A percentile compares a stretch with the other conserved stretches of the same genome.
These are phyloP conservation scores for Escovopsis sp. DNA, from an alignment of 2,329 filamentous ascomycete genomes.

Conservation along the genomic window DNA sequence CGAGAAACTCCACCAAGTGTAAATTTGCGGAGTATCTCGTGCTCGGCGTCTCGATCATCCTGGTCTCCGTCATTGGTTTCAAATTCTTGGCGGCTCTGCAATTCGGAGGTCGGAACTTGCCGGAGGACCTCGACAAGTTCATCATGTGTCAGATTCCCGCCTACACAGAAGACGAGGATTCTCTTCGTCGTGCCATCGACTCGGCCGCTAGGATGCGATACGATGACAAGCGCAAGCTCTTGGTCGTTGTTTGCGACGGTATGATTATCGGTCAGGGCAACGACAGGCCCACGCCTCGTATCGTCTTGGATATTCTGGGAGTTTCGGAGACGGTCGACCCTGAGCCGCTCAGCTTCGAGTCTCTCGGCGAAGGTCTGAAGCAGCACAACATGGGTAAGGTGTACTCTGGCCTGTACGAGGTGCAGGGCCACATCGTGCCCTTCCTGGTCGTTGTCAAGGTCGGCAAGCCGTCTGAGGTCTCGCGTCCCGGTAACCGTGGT, in stretches of 20 bases:
- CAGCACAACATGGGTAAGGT: constrained; percentile 99
- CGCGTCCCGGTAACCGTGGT: constrained; percentile 88
- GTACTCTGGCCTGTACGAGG: constrained; percentile 94
- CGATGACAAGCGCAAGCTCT: constrained; percentile 92
- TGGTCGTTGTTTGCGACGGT: constrained; percentile 87
- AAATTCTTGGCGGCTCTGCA: constrained; percentile 96
- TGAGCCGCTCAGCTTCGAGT: constrained; percentile 91
- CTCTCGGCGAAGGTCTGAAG: constrained; percentile 85
- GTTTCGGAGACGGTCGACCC: constrained; percentile 89
- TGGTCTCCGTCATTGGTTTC: constrained; percentile 74
- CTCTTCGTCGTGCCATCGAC: constrained; percentile 88
- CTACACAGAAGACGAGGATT: constrained; percentile 97
- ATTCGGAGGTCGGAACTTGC: constrained; percentile 78
- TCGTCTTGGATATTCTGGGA: constrained; percentile 91
- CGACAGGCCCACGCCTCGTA: constrained; percentile 85
- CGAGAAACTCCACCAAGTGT: constrained; percentile 71
- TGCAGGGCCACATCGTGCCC: constrained; percentile 93
- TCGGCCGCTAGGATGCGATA: constrained; percentile 91
- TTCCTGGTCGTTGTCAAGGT: constrained; percentile 96
- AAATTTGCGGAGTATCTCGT: constrained; percentile 82
- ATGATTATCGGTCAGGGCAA: constrained; percentile 99
- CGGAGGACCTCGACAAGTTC: constrained; percentile 96
- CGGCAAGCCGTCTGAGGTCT: constrained; percentile 92
- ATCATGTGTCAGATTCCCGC: constrained; percentile 95
- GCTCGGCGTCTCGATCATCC: constrained; percentile 64